phyloP scores from a whole-genome alignment of 768 basidiomycete species.

The Lactarius deliciosus region DNA sequence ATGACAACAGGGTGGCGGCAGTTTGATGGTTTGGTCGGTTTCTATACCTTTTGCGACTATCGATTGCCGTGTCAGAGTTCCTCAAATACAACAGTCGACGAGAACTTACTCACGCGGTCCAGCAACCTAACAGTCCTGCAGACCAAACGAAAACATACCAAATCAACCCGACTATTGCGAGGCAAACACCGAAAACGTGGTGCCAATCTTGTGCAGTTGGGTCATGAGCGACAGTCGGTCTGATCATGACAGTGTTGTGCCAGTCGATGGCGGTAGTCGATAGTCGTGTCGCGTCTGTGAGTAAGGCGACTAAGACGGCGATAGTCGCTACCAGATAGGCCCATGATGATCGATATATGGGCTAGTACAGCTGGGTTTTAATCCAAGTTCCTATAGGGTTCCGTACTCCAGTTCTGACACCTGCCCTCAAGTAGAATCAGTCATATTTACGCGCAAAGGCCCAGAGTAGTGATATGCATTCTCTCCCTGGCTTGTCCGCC shows the following conservation, averaged over 20 bases:
- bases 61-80: not conserved
- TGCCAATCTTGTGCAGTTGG: not conserved
- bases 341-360: too few species aligned
- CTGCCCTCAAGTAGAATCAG: too few species aligned
- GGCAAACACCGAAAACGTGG: not conserved
- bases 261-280: too few species aligned
- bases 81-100: not conserved
- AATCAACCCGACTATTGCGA: constrained; percentile 30
- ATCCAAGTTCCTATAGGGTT: too few species aligned
- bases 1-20: constrained; percentile 44
- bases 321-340: too few species aligned
- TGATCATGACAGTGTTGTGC: not conserved
- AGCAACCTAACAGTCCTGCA: constrained; percentile 34
- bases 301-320: too few species aligned
- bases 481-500: too few species aligned
- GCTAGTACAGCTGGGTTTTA: too few species aligned
- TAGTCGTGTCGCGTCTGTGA: too few species aligned
- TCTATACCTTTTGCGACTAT: constrained; percentile 75
- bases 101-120: constrained; percentile 31
- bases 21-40: constrained; percentile 62
- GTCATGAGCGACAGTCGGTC: not conserved
- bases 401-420: too few species aligned
- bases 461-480: too few species aligned
- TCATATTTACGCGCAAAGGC: too few species aligned
- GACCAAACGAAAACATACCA: constrained; percentile 48